phyloP scores from a whole-genome alignment of 768 basidiomycete genomes.

The Xerocomellus amylosporus region DNA sequence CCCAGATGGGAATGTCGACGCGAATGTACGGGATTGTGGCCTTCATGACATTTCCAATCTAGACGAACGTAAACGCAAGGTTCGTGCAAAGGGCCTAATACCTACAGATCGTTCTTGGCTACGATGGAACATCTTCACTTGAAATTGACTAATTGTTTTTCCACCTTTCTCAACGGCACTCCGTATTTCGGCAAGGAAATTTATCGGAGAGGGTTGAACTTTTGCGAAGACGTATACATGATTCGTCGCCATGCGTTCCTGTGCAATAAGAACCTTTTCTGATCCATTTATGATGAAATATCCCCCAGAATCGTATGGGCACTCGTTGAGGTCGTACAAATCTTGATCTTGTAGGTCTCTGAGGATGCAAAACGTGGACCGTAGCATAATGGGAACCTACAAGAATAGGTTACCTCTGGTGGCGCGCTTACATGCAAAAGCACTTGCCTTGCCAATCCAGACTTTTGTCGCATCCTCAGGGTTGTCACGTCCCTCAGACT shows the following conservation, averaged over 20 bases:
- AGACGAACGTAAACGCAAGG: slow-evolving; percentile 2
- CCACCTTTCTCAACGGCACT: slow-evolving; percentile 98
- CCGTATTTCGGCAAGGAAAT: slow-evolving; percentile 94
- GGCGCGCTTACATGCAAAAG: neutral
- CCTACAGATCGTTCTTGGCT: slow-evolving; percentile 86
- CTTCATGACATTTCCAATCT: slow-evolving; percentile 92
- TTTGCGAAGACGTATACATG: slow-evolving; percentile 99
- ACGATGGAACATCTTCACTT: slow-evolving; percentile 94
- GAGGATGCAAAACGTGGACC: slow-evolving; percentile 93
- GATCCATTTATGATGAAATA: slow-evolving; percentile 99
- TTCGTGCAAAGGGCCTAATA: neutral
- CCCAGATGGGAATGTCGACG: slow-evolving; percentile 97
- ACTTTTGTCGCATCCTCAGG: slow-evolving; percentile 75
- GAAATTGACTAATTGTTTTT: slow-evolving; percentile 96
- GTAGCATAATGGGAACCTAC: slow-evolving; percentile 97
- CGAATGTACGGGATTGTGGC: slow-evolving; percentile 98
- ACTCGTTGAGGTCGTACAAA: slow-evolving; percentile 91
- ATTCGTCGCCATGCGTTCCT: slow-evolving; percentile 99
- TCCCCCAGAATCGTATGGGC: slow-evolving; percentile 97
- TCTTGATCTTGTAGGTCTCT: slow-evolving; percentile 74
- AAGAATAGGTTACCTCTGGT: slow-evolving; percentile 12
- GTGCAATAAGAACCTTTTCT: slow-evolving; percentile 99
- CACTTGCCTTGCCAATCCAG: slow-evolving; percentile 88
- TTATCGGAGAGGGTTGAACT: slow-evolving; percentile 93
- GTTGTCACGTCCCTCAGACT: slow-evolving; percentile 62